Evolutionary conservation across 257 asterid species (phyloP).

Genomic region (Solanum stenotomum): DNA sequence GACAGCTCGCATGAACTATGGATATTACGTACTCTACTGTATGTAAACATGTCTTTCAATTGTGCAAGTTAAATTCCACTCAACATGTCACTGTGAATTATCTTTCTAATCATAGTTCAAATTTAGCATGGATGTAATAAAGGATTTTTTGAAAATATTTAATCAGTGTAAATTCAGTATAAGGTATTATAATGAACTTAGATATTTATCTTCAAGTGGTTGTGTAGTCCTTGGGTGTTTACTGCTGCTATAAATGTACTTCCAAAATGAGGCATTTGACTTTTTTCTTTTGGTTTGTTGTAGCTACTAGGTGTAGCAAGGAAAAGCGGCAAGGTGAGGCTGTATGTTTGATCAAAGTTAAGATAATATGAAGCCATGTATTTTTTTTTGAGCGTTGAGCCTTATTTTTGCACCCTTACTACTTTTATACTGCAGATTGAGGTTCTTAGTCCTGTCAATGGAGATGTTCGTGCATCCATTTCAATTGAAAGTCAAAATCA

Average conservation of each 20-base stretch:
- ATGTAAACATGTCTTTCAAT: not conserved
- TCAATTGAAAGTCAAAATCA: constrained; percentile 30
- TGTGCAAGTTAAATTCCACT: not conserved
- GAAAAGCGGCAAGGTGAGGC: constrained; percentile 67
- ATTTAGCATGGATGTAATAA: not conserved
- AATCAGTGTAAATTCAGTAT: not conserved
- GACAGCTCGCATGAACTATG: not conserved
- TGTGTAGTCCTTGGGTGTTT: not conserved
- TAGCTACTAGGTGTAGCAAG: constrained; percentile 69
- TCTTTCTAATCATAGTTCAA: not conserved
- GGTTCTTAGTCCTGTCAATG: constrained; percentile 60
- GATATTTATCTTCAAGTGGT: not conserved
- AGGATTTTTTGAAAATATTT: not conserved
- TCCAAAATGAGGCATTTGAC: not conserved
- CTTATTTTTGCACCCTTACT: constrained; percentile 6
- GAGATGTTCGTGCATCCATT: constrained; percentile 46
- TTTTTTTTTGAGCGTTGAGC: not conserved
- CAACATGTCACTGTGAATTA: not conserved
- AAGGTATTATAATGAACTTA: not conserved
- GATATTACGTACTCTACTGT: not conserved
- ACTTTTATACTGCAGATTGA: constrained; percentile 39
- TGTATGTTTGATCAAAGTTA: not conserved
- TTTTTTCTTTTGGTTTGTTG: not conserved
- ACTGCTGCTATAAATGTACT: not conserved
- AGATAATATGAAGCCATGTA: not conserved